Evolutionary conservation across 495 filamentous ascomycete species (phyloP).

Genomic region (Lophiostoma macrostomum): DNA sequence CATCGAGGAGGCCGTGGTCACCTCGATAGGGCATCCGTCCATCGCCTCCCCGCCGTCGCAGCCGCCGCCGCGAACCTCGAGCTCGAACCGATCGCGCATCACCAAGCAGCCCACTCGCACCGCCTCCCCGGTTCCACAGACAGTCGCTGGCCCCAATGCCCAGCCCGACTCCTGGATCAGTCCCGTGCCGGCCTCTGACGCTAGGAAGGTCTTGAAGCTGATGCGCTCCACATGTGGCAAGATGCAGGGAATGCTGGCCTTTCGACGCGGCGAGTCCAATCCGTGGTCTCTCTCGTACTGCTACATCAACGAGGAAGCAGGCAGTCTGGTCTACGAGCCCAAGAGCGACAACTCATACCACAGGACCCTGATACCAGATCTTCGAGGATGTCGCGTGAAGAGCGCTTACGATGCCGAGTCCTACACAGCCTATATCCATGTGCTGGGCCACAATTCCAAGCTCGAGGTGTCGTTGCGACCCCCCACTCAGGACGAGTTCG

Average conservation of each 20-base stretch:
- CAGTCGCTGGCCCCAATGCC: constrained; percentile 25
- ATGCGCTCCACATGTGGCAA: constrained; percentile 67
- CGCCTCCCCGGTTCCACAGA: constrained; percentile 24
- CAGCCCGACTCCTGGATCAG: constrained; percentile 39
- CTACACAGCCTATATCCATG: constrained; percentile 70
- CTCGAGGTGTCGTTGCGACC: constrained; percentile 74
- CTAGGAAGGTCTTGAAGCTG: constrained; percentile 60
- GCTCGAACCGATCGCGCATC: constrained; percentile 24
- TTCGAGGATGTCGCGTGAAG: constrained; percentile 80
- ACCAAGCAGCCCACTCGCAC: constrained; percentile 30
- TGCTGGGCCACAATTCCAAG: constrained; percentile 67
- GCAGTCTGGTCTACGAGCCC: constrained; percentile 61
- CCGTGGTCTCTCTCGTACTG: constrained; percentile 61
- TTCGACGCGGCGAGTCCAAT: constrained; percentile 52
- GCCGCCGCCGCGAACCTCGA: constrained; percentile 23
- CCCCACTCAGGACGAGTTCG: constrained; percentile 69
- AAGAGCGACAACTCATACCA: constrained; percentile 56
- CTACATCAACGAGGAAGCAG: constrained; percentile 65
- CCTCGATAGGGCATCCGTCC: constrained; percentile 33
- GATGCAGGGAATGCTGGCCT: constrained; percentile 69
- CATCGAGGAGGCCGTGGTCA: constrained; percentile 33
- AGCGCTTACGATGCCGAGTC: constrained; percentile 55
- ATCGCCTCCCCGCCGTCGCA: constrained; percentile 29
- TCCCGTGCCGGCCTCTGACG: constrained; percentile 59
- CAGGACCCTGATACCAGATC: constrained; percentile 68